Conservation (phyloP, 805 yeast genomes). For the Candida glaebosa region DNA sequence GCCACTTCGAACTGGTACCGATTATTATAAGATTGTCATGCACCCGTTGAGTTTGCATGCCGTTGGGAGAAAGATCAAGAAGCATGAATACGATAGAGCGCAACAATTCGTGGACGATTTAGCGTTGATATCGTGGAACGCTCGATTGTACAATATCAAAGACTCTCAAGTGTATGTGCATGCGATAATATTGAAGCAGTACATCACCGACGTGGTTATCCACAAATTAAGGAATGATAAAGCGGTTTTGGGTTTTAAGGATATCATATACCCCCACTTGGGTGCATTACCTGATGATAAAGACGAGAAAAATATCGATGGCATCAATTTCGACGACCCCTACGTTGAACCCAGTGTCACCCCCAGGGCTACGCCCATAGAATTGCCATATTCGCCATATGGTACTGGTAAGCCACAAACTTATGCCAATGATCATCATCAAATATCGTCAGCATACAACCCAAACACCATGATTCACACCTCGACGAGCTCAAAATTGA, state of each 20-base stretch:
- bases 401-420: not conserved
- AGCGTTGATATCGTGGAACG: conserved; percentile 87
- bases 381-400: not conserved
- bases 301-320: conserved; percentile 17
- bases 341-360: conserved; percentile 8
- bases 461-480: not conserved
- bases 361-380: conserved; percentile 2
- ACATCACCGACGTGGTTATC: conserved; percentile 43
- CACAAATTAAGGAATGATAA: conserved; percentile 47
- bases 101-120: conserved; percentile 73
- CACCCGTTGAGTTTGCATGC: conserved; percentile 81
- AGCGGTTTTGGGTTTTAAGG: conserved; percentile 28
- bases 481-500: not conserved
- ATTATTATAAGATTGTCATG: conserved; percentile 74
- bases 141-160: conserved; percentile 75
- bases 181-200: conserved; percentile 59
- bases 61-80: conserved; percentile 57
- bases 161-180: conserved; percentile 64
- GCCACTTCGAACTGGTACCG: conserved; percentile 70
- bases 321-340: conserved; percentile 8
- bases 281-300: conserved; percentile 65
- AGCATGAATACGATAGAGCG: conserved; percentile 51
- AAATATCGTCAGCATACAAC: conserved; percentile 5
- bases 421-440: conserved; percentile 3
- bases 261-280: conserved; percentile 55